A percentile compares a stretch with the other conserved stretches of the same genome.
phyloP scores from a whole-genome alignment of 2,329 filamentous ascomycete species.

The Corinectria fuckeliana region DNA sequence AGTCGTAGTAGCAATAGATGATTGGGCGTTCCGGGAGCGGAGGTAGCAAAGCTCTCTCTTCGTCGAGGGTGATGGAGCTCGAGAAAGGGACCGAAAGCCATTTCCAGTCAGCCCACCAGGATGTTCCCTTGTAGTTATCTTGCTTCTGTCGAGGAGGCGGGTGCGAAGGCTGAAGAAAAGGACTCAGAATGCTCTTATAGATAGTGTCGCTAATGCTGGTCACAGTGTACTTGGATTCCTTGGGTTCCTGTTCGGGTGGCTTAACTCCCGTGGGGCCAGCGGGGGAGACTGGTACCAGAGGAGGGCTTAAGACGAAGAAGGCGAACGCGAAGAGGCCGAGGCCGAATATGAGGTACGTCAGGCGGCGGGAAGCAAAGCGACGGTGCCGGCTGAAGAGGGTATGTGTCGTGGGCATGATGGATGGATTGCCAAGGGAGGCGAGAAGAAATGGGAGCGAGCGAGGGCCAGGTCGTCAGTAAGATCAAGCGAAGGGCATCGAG shows the following conservation, averaged over 20 bases:
- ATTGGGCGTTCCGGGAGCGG: constrained; percentile 72
- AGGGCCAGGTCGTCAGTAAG: background rate
- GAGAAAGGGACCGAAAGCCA: constrained; percentile 89
- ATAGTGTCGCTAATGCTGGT: constrained; percentile 50
- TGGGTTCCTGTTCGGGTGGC: constrained; percentile 37
- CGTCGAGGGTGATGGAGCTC: constrained; percentile 77
- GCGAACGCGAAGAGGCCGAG: constrained; percentile 61
- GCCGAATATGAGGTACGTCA: constrained; percentile 58
- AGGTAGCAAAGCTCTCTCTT: constrained; percentile 83
- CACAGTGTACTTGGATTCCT: constrained; percentile 53
- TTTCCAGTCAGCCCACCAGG: constrained; percentile 88
- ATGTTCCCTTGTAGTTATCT: constrained; percentile 77
- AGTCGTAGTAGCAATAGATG: constrained; percentile 92
- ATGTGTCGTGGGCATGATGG: constrained; percentile 40
- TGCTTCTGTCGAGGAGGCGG: constrained; percentile 77
- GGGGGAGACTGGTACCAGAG: constrained; percentile 57
- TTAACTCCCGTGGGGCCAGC: constrained; percentile 56
- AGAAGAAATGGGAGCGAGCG: background rate
- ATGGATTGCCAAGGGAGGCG: background rate
- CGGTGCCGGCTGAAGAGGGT: constrained; percentile 55
- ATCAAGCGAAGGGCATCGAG: constrained; percentile 10
- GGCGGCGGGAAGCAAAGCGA: constrained; percentile 58
- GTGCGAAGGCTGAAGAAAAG: constrained; percentile 74
- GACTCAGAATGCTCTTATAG: constrained; percentile 63
- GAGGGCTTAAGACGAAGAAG: constrained; percentile 57